Percentiles rank a stretch among this genome's conserved stretches.
Conservation (phyloP, 345 rosid genomes). For the Citrus sinensis region DVS_A1.0 CM039167.1:9132001-9132500, state of each 20-base stretch:
- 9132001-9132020: conserved; percentile 89
- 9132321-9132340: conserved; percentile 69
- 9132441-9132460: conserved; percentile 1
- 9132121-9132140: conserved; percentile 90
- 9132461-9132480: background rate
- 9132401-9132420: conserved; percentile 41
- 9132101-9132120: conserved; percentile 2
- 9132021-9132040: conserved; percentile 91
- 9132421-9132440: conserved; percentile 18
- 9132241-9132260: conserved; percentile 3
- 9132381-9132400: conserved; percentile 55
- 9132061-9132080: conserved; percentile 16
- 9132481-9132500: background rate
- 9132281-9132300: conserved; percentile 47
- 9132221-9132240: background rate
- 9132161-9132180: conserved; percentile 84
- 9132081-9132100: conserved; percentile 14
- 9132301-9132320: conserved; percentile 87
- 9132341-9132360: conserved; percentile 73
- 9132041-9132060: conserved; percentile 54
- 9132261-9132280: background rate
- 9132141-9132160: conserved; percentile 83
- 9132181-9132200: conserved; percentile 85
- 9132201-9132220: background rate
- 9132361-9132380: conserved; percentile 76